These are phyloP conservation scores for Tritrichomonas foetus DNA, from an alignment of 208 protist genomes.

Conservation along the genomic window DNA sequence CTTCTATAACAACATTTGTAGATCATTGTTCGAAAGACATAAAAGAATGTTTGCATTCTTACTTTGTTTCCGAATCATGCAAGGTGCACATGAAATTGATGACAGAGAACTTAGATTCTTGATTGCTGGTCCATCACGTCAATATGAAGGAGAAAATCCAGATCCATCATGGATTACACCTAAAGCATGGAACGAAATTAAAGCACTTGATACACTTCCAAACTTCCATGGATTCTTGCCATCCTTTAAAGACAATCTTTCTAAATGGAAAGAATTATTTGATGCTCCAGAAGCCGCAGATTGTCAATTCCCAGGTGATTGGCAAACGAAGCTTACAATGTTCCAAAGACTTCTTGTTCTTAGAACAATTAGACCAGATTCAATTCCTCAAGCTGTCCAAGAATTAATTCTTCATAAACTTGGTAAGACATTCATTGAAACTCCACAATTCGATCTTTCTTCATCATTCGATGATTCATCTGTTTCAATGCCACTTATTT, in stretches of 20 bases:
- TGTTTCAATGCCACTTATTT: slow-evolving; percentile 83
- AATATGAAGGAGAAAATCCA: slow-evolving; percentile 54
- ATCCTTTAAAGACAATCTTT: slow-evolving; percentile 66
- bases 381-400: slow-evolving; percentile 84
- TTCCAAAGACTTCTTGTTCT: slow-evolving; percentile 90
- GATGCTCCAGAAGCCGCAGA: slow-evolving; percentile 75
- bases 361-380: slow-evolving; percentile 86
- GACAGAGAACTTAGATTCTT: slow-evolving; percentile 57
- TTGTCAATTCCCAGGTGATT: slow-evolving; percentile 69
- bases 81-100: slow-evolving; percentile 65
- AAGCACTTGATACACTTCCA: slow-evolving; percentile 70
- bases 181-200: slow-evolving; percentile 80
- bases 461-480: slow-evolving; percentile 82
- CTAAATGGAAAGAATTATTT: slow-evolving; percentile 68
- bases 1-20: slow-evolving; percentile 90
- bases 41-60: slow-evolving; percentile 94
- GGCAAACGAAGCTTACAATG: slow-evolving; percentile 67
- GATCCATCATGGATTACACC: slow-evolving; percentile 77
- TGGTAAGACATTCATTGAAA: slow-evolving; percentile 82
- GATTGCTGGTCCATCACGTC: slow-evolving; percentile 53
- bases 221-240: slow-evolving; percentile 75
- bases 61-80: slow-evolving; percentile 70
- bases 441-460: slow-evolving; percentile 85
- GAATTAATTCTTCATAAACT: slow-evolving; percentile 78
- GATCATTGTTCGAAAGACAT: slow-evolving; percentile 92